Percentiles rank a stretch among this genome's conserved stretches.
Conservation (phyloP, 2,329 filamentous ascomycete genomes). For the Hypoxylon sp. region DNA sequence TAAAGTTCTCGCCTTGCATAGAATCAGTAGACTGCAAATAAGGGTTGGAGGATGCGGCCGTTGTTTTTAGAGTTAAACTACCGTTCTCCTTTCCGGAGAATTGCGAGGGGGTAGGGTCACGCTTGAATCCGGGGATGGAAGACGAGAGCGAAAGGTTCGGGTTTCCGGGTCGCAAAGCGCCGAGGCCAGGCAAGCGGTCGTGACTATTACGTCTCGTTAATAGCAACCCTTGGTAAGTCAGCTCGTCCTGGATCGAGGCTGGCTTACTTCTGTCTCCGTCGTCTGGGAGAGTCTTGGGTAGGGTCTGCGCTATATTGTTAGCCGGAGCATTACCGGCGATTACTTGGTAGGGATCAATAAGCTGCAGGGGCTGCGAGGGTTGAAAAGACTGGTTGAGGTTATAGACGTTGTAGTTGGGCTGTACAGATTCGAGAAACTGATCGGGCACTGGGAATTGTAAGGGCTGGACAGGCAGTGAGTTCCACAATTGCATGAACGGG, state of each 20-base stretch:
- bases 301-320: constrained; percentile 43
- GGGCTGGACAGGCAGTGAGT: background rate
- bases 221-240: constrained; percentile 27
- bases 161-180: constrained; percentile 53
- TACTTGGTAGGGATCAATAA: background rate
- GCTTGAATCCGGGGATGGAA: constrained; percentile 46
- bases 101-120: constrained; percentile 39
- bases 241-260: constrained; percentile 28
- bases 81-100: constrained; percentile 52
- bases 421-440: background rate
- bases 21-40: constrained; percentile 47
- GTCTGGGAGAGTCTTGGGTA: constrained; percentile 25
- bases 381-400: background rate
- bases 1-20: constrained; percentile 46
- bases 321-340: constrained; percentile 28
- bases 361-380: background rate
- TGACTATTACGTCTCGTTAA: constrained; percentile 51
- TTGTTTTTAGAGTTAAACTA: constrained; percentile 42
- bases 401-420: too few species aligned
- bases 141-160: constrained; percentile 53
- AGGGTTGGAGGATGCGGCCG: constrained; percentile 43
- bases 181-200: constrained; percentile 54
- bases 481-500: background rate
- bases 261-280: constrained; percentile 46
- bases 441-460: background rate